These are phyloP conservation scores for Sugiyamaella paludigena DNA, from an alignment of 1,139 yeast genomes.

Conservation along the genomic window DNA sequence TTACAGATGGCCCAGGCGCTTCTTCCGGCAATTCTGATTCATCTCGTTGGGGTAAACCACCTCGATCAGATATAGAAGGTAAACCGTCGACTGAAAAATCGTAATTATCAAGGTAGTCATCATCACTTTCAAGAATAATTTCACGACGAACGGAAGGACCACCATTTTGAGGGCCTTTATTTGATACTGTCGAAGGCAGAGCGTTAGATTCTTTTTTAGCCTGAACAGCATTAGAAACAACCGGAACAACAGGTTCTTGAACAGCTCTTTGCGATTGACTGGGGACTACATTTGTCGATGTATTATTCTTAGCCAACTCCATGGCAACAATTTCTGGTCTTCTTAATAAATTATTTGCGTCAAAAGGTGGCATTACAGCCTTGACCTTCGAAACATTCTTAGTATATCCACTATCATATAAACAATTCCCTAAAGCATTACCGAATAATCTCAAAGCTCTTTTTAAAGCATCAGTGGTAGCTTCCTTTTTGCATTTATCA, in stretches of 20 bases:
- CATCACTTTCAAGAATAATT: slow-evolving; percentile 8
- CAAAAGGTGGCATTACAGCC: slow-evolving; percentile 16
- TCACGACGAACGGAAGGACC: neutral
- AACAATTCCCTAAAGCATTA: slow-evolving; percentile 71
- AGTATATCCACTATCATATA: slow-evolving; percentile 60
- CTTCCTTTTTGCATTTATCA: slow-evolving; percentile 75
- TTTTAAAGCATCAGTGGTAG: slow-evolving; percentile 74
- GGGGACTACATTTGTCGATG: neutral
- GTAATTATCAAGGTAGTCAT: slow-evolving; percentile 23
- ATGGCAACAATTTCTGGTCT: slow-evolving; percentile 20
- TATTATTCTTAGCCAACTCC: slow-evolving; percentile 1
- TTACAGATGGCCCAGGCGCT: neutral
- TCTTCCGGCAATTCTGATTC: slow-evolving; percentile 1
- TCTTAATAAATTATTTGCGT: slow-evolving; percentile 22
- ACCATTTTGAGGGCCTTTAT: neutral
- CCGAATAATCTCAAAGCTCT: slow-evolving; percentile 77
- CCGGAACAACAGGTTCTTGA: neutral
- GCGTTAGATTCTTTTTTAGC: neutral
- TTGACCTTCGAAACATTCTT: slow-evolving; percentile 50
- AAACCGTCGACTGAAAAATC: slow-evolving; percentile 21
- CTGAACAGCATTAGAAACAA: neutral
- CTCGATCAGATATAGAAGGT: slow-evolving; percentile 14
- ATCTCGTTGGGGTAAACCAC: slow-evolving; percentile 2
- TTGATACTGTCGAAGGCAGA: slow-evolving; percentile 3
- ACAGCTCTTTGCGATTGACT: neutral